Conservation (phyloP, 2,329 filamentous ascomycete species). For the Microdochium nivale region DNA sequence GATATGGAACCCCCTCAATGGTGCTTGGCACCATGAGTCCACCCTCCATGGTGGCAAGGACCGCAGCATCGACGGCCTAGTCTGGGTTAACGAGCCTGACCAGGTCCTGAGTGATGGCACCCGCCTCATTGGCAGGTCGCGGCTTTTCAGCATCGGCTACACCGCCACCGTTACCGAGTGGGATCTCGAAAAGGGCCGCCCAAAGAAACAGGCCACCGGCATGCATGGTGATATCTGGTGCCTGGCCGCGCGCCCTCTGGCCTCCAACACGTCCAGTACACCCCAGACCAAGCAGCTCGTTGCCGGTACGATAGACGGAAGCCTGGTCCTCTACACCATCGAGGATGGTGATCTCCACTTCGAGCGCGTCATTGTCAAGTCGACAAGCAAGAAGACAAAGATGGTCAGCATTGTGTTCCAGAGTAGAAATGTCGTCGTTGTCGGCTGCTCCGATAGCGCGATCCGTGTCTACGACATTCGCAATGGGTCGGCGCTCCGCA, state of each 20-base stretch:
- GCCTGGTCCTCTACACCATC: conserved; percentile 78
- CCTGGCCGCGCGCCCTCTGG: conserved; percentile 72
- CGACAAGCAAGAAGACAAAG: conserved; percentile 74
- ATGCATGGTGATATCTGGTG: conserved; percentile 98
- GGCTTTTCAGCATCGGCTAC: conserved; percentile 94
- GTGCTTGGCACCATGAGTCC: conserved; percentile 83
- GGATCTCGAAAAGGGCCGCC: conserved; percentile 73
- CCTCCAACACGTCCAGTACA: conserved; percentile 20
- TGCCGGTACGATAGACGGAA: conserved; percentile 83
- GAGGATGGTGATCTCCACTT: conserved; percentile 78
- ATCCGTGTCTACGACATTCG: conserved; percentile 85
- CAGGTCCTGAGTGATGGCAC: conserved; percentile 56
- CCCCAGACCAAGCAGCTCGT: conserved; percentile 55
- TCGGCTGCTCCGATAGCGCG: conserved; percentile 90
- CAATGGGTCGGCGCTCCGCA: conserved; percentile 66
- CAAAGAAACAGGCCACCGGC: conserved; percentile 75
- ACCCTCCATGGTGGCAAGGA: conserved; percentile 77
- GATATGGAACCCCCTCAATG: conserved; percentile 85
- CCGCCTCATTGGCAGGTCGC: conserved; percentile 59
- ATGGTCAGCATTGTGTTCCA: conserved; percentile 91
- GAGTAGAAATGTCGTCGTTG: conserved; percentile 70
- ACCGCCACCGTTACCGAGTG: conserved; percentile 90
- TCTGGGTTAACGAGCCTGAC: conserved; percentile 83
- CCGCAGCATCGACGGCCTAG: conserved; percentile 80
- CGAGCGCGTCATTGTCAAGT: conserved; percentile 64